Evolutionary conservation across 352 stramenopile genomes (phyloP).

Genomic region (Globisporangium paroecandrum): DNA sequence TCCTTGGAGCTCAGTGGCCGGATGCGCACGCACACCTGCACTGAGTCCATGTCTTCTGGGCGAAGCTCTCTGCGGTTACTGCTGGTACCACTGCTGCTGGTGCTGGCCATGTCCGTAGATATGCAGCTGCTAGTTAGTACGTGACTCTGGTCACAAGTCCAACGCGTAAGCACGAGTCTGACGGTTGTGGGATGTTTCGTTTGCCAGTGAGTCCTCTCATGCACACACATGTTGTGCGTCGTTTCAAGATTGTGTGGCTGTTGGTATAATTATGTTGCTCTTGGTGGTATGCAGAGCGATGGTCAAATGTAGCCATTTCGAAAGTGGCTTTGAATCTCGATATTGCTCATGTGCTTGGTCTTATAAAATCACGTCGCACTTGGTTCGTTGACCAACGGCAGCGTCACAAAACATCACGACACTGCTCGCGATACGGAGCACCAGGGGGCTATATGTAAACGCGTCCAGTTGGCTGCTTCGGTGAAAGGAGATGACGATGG

Average conservation of each 20-base stretch:
- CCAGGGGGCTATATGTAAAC: background rate
- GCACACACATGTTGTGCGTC: background rate
- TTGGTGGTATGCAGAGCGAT: background rate
- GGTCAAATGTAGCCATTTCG: slow-evolving; percentile 5
- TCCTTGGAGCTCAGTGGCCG: slow-evolving; percentile 65
- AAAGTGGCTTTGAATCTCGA: too few species aligned
- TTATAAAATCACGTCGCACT: background rate
- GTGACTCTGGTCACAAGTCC: background rate
- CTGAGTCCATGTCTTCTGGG: slow-evolving; percentile 46
- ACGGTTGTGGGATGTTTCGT: background rate
- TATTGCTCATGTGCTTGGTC: too few species aligned
- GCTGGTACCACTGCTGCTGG: background rate
- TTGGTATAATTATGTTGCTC: background rate
- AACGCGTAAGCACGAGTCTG: background rate
- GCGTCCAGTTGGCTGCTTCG: background rate
- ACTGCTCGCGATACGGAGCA: background rate
- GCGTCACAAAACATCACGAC: background rate
- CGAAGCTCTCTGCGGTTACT: slow-evolving; percentile 19
- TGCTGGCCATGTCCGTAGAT: background rate
- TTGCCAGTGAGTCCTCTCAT: background rate
- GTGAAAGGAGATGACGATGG: slow-evolving; percentile 6
- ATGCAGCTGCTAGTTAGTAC: too few species aligned
- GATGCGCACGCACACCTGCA: slow-evolving; percentile 76
- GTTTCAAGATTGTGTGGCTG: background rate
- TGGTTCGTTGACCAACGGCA: background rate